These are phyloP conservation scores for Bacidia rubella DNA, from an alignment of 495 filamentous ascomycete genomes.

Conservation along the genomic window DNA sequence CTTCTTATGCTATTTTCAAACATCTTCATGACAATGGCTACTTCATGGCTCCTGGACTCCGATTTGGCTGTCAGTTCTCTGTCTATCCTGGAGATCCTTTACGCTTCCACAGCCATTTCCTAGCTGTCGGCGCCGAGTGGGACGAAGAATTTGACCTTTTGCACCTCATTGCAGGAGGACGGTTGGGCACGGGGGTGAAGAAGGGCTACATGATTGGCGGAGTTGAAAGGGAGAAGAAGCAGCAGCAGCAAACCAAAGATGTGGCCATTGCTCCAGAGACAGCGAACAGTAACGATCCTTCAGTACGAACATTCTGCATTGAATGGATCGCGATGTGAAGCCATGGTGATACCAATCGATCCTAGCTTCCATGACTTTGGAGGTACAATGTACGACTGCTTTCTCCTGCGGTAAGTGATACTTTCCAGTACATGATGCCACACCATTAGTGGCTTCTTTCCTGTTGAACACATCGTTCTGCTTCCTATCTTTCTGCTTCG, in stretches of 20 bases:
- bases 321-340: conserved; percentile 74
- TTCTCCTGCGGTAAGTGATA: too few species aligned
- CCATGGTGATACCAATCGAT: too few species aligned
- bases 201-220: conserved; percentile 88
- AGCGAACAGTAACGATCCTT: neutral
- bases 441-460: too few species aligned
- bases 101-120: conserved; percentile 87
- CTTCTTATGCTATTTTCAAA: conserved; percentile 48
- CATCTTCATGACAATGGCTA: conserved; percentile 70
- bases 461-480: too few species aligned
- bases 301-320: conserved; percentile 50
- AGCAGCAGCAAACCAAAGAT: neutral
- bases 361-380: too few species aligned
- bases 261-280: neutral
- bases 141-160: conserved; percentile 74
- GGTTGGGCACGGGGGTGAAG: conserved; percentile 87
- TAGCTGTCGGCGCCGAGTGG: conserved; percentile 66
- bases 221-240: too few species aligned
- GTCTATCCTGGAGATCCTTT: conserved; percentile 92
- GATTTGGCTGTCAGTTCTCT: conserved; percentile 87
- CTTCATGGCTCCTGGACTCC: conserved; percentile 78
- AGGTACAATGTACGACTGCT: too few species aligned
- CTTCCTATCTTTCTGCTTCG: too few species aligned
- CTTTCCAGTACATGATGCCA: too few species aligned
- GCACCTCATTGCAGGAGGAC: conserved; percentile 70